These are phyloP conservation scores for Takakia lepidozioides DNA, from an alignment of 225 moss, liverwort and hornwort genomes.

Conservation along the genomic window DNA sequence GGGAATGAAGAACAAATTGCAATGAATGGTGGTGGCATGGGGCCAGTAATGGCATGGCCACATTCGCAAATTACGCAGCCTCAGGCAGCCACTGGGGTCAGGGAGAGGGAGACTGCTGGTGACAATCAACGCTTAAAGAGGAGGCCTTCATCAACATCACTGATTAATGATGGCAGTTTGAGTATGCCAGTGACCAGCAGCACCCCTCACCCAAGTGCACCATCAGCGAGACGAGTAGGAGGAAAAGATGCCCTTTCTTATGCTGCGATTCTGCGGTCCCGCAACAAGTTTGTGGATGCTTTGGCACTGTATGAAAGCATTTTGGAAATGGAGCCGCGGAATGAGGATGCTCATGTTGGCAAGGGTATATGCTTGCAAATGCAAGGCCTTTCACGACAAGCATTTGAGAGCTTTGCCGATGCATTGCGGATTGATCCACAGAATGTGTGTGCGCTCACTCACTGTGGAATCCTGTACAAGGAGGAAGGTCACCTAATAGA, in stretches of 20 bases:
- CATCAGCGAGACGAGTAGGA: constrained; percentile 15
- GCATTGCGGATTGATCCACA: constrained; percentile 66
- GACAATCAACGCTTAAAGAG: constrained; percentile 55
- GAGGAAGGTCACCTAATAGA: constrained; percentile 82
- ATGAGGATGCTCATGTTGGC: constrained; percentile 81
- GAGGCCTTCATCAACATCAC: constrained; percentile 44
- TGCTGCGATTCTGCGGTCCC: constrained; percentile 63
- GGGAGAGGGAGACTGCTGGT: constrained; percentile 49
- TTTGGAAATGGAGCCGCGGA: constrained; percentile 62
- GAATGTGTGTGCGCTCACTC: constrained; percentile 77
- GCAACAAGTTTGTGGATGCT: constrained; percentile 75
- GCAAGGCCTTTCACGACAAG: constrained; percentile 55
- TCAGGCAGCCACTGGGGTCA: constrained; percentile 38
- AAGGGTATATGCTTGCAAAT: constrained; percentile 80
- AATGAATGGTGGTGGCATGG: constrained; percentile 50
- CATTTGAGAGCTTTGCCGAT: constrained; percentile 80
- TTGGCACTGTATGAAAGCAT: constrained; percentile 58
- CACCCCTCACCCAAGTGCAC: constrained; percentile 14
- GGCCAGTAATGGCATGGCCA: constrained; percentile 49
- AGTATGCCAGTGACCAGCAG: constrained; percentile 37
- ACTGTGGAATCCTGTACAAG: constrained; percentile 81
- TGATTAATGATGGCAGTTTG: constrained; percentile 35
- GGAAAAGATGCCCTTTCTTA: constrained; percentile 62
- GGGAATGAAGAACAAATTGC: constrained; percentile 36
- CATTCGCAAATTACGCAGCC: constrained; percentile 40